phyloP scores from a whole-genome alignment of 306 rosid species.

The Quillaja saponaria region DNA sequence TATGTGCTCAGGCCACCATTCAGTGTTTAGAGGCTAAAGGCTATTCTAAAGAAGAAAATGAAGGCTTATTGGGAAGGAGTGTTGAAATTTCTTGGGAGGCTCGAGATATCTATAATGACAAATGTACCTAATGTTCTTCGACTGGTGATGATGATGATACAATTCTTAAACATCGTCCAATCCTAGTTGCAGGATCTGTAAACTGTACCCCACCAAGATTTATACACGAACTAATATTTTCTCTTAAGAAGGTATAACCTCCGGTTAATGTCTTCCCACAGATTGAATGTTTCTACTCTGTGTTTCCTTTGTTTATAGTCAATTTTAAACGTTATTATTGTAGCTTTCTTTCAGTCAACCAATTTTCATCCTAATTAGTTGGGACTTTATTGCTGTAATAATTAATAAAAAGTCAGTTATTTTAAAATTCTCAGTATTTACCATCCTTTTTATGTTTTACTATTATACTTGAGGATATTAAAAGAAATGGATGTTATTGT shows the following conservation, averaged over 20 bases:
- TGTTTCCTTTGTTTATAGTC: background rate
- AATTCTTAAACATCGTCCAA: slow-evolving; percentile 40
- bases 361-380: background rate
- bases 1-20: slow-evolving; percentile 51
- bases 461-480: slow-evolving; percentile 14
- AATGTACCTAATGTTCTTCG: slow-evolving; percentile 35
- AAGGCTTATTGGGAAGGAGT: slow-evolving; percentile 46
- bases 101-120: slow-evolving; percentile 41
- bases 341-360: slow-evolving; percentile 18
- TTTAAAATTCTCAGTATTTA: slow-evolving; percentile 9
- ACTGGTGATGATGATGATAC: slow-evolving; percentile 28
- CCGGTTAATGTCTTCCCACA: slow-evolving; percentile 2
- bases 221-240: slow-evolving; percentile 46
- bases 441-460: slow-evolving; percentile 13
- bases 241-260: slow-evolving; percentile 51
- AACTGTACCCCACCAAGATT: slow-evolving; percentile 67
- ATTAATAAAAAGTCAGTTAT: slow-evolving; percentile 12
- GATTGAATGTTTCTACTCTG: slow-evolving; percentile 3
- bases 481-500: slow-evolving; percentile 20
- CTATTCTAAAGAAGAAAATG: slow-evolving; percentile 43
- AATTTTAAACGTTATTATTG: slow-evolving; percentile 9
- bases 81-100: slow-evolving; percentile 58
- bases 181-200: slow-evolving; percentile 53
- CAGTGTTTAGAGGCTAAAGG: slow-evolving; percentile 59
- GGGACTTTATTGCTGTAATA: slow-evolving; percentile 8